phyloP scores from a whole-genome alignment of 768 basidiomycete genomes.

The Hericium coralloides region DNA sequence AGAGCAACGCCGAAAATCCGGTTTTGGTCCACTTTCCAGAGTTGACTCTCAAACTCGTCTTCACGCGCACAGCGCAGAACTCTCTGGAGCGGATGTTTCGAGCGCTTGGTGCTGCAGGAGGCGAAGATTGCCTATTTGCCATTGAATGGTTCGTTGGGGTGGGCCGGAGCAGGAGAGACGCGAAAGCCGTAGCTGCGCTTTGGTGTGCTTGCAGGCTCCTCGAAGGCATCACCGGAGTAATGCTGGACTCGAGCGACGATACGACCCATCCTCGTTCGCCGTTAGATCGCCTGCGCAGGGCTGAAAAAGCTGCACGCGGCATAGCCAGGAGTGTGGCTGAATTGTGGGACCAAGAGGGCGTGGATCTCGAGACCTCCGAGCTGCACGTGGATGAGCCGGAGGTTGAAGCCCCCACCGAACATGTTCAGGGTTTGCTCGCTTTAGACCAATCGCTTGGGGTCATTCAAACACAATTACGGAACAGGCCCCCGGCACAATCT shows the following conservation, averaged over 20 bases:
- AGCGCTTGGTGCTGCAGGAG: conserved; percentile 58
- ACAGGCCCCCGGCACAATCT: conserved; percentile 17
- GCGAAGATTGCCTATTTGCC: conserved; percentile 61
- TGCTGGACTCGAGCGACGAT: conserved; percentile 27
- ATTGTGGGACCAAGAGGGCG: conserved; percentile 47
- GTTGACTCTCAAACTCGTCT: conserved; percentile 44
- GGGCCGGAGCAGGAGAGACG: conserved; percentile 34
- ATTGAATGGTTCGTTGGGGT: conserved; percentile 76
- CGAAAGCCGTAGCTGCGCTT: conserved; percentile 55
- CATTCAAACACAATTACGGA: not conserved
- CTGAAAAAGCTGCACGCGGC: conserved; percentile 57
- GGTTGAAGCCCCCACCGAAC: conserved; percentile 4
- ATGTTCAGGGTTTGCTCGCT: conserved; percentile 6
- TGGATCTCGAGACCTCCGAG: too few relatives aligned
- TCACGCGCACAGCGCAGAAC: conserved; percentile 39
- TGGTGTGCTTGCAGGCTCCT: conserved; percentile 79
- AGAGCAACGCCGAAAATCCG: conserved; percentile 31
- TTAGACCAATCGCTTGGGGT: conserved; percentile 29
- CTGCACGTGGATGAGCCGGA: not conserved
- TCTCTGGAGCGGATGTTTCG: conserved; percentile 66
- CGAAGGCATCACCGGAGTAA: conserved; percentile 55
- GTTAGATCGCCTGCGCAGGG: conserved; percentile 30
- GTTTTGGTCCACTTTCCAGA: conserved; percentile 45
- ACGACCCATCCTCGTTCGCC: not conserved
- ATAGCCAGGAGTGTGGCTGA: conserved; percentile 58